Conservation (phyloP, 2,329 filamentous ascomycete genomes). For the Cercospora sojina region DNA sequence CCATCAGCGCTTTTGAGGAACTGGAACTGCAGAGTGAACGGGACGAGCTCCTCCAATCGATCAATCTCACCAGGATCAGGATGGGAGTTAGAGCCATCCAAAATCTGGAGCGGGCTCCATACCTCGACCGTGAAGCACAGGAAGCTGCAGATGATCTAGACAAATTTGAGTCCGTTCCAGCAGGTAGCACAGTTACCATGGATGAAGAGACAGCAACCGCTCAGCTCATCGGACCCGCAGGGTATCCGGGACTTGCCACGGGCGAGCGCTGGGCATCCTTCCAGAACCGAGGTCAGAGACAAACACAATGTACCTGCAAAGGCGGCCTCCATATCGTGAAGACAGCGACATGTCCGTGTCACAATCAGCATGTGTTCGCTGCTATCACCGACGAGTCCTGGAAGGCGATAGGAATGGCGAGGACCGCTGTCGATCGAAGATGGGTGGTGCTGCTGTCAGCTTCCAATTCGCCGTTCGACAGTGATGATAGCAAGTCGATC, state of each 20-base stretch:
- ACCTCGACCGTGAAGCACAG: slow-evolving; percentile 12
- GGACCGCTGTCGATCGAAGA: slow-evolving; percentile 15
- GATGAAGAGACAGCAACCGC: slow-evolving; percentile 7
- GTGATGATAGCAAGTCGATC: slow-evolving; percentile 4
- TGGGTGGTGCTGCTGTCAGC: slow-evolving; percentile 17
- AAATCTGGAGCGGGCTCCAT: background rate
- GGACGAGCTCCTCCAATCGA: slow-evolving; percentile 9
- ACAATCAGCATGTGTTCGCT: slow-evolving; percentile 14
- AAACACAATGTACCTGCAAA: slow-evolving; percentile 9
- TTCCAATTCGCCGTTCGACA: background rate
- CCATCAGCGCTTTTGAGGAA: slow-evolving; percentile 3
- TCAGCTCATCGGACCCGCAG: slow-evolving; percentile 15
- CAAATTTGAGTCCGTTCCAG: slow-evolving; percentile 5
- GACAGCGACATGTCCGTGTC: slow-evolving; percentile 3
- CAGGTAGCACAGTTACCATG: slow-evolving; percentile 10
- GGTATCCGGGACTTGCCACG: slow-evolving; percentile 9
- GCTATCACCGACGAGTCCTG: slow-evolving; percentile 16
- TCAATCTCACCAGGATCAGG: slow-evolving; percentile 12
- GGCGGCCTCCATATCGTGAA: background rate
- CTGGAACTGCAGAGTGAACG: slow-evolving; percentile 7
- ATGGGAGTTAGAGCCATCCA: slow-evolving; percentile 3
- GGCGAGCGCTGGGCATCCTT: slow-evolving; percentile 15
- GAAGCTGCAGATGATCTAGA: slow-evolving; percentile 8
- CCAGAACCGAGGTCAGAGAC: background rate
- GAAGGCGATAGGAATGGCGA: slow-evolving; percentile 12